Base-by-base conservation (phyloP, 495 filamentous ascomycete genomes). In the Xeromyces bisporus region DNA sequence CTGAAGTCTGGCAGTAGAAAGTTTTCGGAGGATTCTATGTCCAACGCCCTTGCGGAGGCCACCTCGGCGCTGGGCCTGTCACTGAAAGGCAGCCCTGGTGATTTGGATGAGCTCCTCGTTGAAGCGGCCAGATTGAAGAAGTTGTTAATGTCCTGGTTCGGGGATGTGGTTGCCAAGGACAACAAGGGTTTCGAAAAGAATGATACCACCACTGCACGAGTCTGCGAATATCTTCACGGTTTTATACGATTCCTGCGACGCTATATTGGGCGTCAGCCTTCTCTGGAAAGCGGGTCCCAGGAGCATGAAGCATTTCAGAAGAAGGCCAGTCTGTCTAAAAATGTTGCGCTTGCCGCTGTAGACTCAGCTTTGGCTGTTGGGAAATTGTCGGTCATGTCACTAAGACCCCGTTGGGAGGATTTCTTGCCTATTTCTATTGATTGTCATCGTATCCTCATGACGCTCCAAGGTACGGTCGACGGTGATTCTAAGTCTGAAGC, bases 41-140 rank as follows among this genome's bases (percentile, higher is more conserved):
- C 53, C 9, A 35, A 44, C 12, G 50, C 51, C 11, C 36, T 52
- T 3, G 36, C 41, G 9, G 48, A 57, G 18, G 54, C 57, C 1
- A 49, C 52, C 3, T 49, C 58, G 27, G 62, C 75, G 0, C 34
- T 78, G 9, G 64, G 69, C 6, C 56, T 71, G n/a, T 59, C 69
- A 0, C 44, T 83, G 9, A 67, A 71, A 34, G 80, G 80, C 1
- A 74, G 69, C 9, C 47, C 61, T 3, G 44, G 47, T 7, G 77
- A 81, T 32, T 47, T 86, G n/a, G 77, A 84, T 39, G 75, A 80
- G 18, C 55, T 86, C 1, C 46, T 84, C 9, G 51, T 62, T 9
- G 74, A 71, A 35, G 56, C 80, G n/a, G 73, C 68, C 15, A 60
- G 54, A 23, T 58, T 75, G 15, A 68, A 79, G 37, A 77, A 72